Base-by-base conservation (phyloP, 2,329 filamentous ascomycete genomes). In the Macrophomina phaseolina region DNA sequence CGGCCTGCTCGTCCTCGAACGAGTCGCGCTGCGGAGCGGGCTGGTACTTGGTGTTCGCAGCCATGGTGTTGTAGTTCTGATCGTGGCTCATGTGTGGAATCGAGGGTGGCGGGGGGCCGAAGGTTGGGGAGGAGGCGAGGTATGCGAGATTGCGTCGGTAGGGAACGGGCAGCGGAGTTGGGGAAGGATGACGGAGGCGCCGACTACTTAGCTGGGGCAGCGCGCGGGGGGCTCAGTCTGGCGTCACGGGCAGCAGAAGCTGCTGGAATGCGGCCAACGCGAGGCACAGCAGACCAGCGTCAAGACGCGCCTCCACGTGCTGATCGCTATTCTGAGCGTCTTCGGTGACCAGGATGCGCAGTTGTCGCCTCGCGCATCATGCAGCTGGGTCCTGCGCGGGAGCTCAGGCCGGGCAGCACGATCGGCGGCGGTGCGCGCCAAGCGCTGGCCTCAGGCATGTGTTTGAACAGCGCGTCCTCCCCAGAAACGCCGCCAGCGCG, bases 11-110 rank as follows among this genome's bases (percentile, higher is more conserved):
- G 73, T 91, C 90, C 71, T 92, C 91, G 73, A 96, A 87, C 53
- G 93, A 94, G 82, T 97, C 94, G 77, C 92, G 90, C 83, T 93
- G 91, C 28, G 93, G 89, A 73, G 93, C 93, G 62, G 89, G 86
- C 71, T 91, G 86, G 79, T 97, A 98, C 81, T 94, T 95, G 62
- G 92, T 85, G 72, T 87, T 92, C 34, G 66, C 56, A 56, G 65
- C 65, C 65, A 67, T 67, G 48, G 65, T 67, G 48, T 52, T 55
- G 65, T 67, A 67, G 48, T 63, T 63, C 12, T 30, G 18, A 38
- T 32, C 28, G 52, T 14, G 12, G 42, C 51, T 66, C 53, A 61
- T 66, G 42, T 49, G 42, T 2, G 55, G n/a, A n/a, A 28, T n/a
- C n/a, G 53, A 14, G 18, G 42, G 52, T 49, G 52, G 30, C 9